Evolutionary conservation across 164 flowering plant species (phyloP), one percentile per base, ranked within the genome.

Genomic region (Akebia trifoliata): DNA sequence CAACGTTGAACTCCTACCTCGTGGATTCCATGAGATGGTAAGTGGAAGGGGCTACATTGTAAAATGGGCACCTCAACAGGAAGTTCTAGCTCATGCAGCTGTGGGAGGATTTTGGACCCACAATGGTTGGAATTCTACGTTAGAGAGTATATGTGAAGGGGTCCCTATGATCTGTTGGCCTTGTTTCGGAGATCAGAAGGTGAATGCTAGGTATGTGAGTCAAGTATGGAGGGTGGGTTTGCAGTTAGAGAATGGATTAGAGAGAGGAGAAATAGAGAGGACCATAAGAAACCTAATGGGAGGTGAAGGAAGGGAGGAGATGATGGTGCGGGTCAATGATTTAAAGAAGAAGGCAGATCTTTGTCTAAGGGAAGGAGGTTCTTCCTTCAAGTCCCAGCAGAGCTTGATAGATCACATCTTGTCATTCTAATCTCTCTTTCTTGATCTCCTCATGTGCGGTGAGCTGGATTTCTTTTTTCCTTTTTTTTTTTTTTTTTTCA

Each of bases 11-110:
- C 55, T n/a, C 22, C 24, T 75, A 15, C 76, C 74, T 1, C 45
- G 59, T 9, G 62, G 45, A 6, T 59, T 73, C 42, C 11, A 18
- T 0, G 71, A 74, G 50, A 40, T n/a, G 34, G 22, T 59, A 5
- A 48, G 21, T 6, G 63, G 34, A 1, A 64, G 68, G 28, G 73
- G 78, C 1, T 34, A 48, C 35, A 52, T 77, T 3, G 80, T 82
- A 15, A 69, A 68, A 50, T 84, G 91, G 86, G 87, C 88, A 0
- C 86, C 87, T 0, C 92, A 85, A 48, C 60, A 50, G 8, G 68
- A 74, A 32, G 84, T 85, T 1, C 61, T 85, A 29, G 76, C 77
- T 2, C 92, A 85, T 50, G 73, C 65, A 15, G 73, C 83, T 0
- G 65, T 72, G 1, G 88, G 84, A 6, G 86, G 59, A 1, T 82